Evolutionary conservation across 73 alveolate species (phyloP).

Genomic region (Paramecium primaurelia): DNA sequence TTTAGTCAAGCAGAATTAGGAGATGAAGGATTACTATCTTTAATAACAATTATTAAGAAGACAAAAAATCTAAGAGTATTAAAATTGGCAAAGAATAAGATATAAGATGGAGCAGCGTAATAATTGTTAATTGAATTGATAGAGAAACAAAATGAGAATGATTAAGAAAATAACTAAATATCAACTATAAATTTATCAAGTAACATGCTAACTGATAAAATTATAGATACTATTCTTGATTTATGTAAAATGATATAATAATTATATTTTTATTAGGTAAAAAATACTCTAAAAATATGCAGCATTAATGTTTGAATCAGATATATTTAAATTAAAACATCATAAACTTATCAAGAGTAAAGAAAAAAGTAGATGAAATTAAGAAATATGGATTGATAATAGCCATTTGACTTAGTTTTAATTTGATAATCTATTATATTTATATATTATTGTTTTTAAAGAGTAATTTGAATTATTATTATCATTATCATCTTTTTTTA

Average conservation of each 20-base stretch:
- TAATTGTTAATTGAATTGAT: neutral
- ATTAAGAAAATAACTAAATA: neutral
- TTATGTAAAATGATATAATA: neutral
- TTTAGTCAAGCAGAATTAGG: slow-evolving; percentile 23
- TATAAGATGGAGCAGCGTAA: neutral
- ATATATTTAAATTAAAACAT: neutral
- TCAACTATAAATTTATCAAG: neutral
- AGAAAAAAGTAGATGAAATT: neutral
- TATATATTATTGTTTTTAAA: neutral
- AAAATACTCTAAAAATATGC: neutral
- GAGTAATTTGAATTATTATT: neutral
- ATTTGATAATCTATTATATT: neutral
- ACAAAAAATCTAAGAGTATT: neutral
- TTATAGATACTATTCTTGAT: neutral
- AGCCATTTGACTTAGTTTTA: neutral
- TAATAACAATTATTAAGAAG: neutral
- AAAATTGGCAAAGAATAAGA: slow-evolving; percentile 12
- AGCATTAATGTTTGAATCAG: neutral
- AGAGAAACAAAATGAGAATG: neutral
- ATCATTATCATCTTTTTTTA: neutral
- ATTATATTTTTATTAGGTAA: neutral
- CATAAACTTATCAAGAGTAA: neutral
- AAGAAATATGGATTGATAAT: neutral
- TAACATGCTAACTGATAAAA: neutral
- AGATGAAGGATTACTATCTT: slow-evolving; percentile 12